Evolutionary conservation across 192 early-diverging fungal species (phyloP).

Genomic region (Neocallimastix lanati): DNA sequence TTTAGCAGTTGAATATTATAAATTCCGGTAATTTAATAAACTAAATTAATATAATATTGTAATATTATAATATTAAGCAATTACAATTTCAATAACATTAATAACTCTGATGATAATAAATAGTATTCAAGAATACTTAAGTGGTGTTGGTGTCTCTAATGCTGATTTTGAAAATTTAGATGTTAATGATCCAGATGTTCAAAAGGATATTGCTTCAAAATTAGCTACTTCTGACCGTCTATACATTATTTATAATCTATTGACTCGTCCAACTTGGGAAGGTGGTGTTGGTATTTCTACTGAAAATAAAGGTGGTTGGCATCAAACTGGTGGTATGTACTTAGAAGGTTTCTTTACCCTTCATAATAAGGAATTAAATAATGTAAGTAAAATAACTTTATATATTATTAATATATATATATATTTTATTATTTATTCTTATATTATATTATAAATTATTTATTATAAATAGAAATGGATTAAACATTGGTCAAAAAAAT

Average conservation of each 20-base stretch:
- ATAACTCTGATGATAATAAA: too few species aligned
- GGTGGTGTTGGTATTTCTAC: constrained; percentile 46
- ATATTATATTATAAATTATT: too few species aligned
- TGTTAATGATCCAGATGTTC: background rate
- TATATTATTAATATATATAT: too few species aligned
- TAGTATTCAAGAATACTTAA: background rate
- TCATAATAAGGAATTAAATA: constrained; percentile 61
- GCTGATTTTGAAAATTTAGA: background rate
- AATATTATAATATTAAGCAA: too few species aligned
- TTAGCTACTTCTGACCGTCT: constrained; percentile 26
- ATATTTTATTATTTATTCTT: too few species aligned
- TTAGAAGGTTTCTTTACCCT: constrained; percentile 56
- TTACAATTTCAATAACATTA: too few species aligned
- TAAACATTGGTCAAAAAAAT: constrained; percentile 59
- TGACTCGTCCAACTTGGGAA: constrained; percentile 29
- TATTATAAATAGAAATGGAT: constrained; percentile 43
- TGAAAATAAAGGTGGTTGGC: constrained; percentile 16
- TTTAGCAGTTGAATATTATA: background rate
- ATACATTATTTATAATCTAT: constrained; percentile 37
- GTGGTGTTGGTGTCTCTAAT: background rate
- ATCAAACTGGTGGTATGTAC: constrained; percentile 12
- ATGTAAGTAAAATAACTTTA: constrained; percentile 22
- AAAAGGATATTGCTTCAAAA: background rate
- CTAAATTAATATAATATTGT: too few species aligned
- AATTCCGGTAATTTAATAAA: background rate